Percentiles rank a stretch among this genome's conserved stretches.
Evolutionary conservation across 2,329 filamentous ascomycete species (phyloP).

Genomic region (Aspergillus fumigatiaffinis): DNA sequence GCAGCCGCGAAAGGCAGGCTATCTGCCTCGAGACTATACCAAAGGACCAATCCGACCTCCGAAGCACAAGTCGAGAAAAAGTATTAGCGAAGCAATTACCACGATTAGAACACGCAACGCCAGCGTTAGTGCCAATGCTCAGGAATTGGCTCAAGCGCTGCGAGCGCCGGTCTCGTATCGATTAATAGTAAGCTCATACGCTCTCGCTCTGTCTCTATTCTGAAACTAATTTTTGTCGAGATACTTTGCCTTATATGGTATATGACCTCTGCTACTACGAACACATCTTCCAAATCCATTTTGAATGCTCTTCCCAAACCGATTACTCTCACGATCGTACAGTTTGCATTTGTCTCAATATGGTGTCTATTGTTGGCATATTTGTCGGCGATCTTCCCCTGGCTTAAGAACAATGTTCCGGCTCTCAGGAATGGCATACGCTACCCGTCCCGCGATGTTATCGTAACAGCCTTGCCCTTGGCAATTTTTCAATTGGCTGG

Average conservation of each 20-base stretch:
- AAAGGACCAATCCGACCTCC: conserved; percentile 29
- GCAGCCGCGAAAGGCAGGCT: conserved; percentile 56
- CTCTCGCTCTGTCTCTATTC: not conserved
- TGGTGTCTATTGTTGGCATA: conserved; percentile 80
- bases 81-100: conserved; percentile 80
- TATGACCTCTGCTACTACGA: conserved; percentile 88
- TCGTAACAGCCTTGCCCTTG: conserved; percentile 83
- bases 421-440: conserved; percentile 81
- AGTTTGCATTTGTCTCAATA: conserved; percentile 87
- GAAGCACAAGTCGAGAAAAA: conserved; percentile 73
- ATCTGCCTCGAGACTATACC: conserved; percentile 42
- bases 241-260: conserved; percentile 88
- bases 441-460: conserved; percentile 72
- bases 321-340: conserved; percentile 83
- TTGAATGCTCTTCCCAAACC: conserved; percentile 87
- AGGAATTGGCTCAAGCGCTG: conserved; percentile 87
- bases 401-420: conserved; percentile 66
- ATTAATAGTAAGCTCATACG: conserved; percentile 65
- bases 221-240: conserved; percentile 47
- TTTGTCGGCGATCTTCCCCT: conserved; percentile 68
- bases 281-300: conserved; percentile 97
- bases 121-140: conserved; percentile 87
- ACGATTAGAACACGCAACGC: conserved; percentile 75
- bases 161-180: conserved; percentile 84
- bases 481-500: conserved; percentile 90